Evolutionary conservation across 306 rosid species (phyloP).

Genomic region (Arachis hypogaea): DNA sequence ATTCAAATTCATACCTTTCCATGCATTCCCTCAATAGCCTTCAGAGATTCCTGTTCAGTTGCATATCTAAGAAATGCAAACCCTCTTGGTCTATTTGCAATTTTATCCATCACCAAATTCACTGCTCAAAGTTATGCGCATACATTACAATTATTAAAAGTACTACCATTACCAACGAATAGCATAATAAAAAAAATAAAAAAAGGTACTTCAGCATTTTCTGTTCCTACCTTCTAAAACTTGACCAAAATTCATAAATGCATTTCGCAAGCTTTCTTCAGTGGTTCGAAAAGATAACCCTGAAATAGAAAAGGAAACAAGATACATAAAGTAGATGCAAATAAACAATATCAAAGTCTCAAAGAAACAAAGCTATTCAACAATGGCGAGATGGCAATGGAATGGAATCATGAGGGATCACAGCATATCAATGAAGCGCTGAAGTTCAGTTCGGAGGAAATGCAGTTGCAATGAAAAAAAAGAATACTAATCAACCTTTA

Average conservation of each 20-base stretch:
- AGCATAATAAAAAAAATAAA: not conserved
- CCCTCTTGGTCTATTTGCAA: constrained; percentile 95
- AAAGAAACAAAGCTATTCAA: not conserved
- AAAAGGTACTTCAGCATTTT: constrained; percentile 2
- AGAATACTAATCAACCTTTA: not conserved
- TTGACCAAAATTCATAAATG: constrained; percentile 72
- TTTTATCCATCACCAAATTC: constrained; percentile 90
- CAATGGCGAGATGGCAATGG: not conserved
- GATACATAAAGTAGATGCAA: not conserved
- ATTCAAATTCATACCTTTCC: constrained; percentile 66
- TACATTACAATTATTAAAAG: not conserved
- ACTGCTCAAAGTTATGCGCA: constrained; percentile 47
- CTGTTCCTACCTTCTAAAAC: constrained; percentile 71
- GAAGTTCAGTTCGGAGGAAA: constrained; percentile 1
- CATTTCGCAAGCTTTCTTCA: constrained; percentile 78
- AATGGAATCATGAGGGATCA: constrained; percentile 9
- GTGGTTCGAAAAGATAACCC: constrained; percentile 93
- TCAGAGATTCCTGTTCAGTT: constrained; percentile 76
- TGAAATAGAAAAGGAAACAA: constrained; percentile 40
- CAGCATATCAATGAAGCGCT: not conserved
- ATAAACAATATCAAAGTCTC: constrained; percentile 1
- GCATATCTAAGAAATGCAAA: constrained; percentile 87
- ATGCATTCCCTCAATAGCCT: constrained; percentile 93
- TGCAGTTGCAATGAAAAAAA: constrained; percentile 1
- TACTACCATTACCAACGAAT: not conserved